These are phyloP conservation scores for Aspergillus pseudoterreus DNA, from an alignment of 2,329 filamentous ascomycete genomes.

Conservation along the genomic window DNA sequence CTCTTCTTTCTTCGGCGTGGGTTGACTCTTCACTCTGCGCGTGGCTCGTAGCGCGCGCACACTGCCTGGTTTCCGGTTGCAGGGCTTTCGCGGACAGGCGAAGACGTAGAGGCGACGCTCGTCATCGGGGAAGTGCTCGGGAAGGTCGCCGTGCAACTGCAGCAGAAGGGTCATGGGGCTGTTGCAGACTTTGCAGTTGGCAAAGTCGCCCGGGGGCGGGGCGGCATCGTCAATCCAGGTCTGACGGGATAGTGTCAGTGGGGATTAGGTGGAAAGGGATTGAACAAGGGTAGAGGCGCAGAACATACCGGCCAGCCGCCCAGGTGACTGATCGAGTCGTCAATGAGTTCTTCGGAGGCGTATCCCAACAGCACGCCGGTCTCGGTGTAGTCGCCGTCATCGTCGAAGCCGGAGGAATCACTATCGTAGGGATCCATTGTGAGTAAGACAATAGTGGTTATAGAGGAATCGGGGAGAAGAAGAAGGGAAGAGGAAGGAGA, in stretches of 20 bases:
- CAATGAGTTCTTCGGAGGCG: conserved; percentile 71
- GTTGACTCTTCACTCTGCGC: conserved; percentile 42
- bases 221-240: conserved; percentile 75
- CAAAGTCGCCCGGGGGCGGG: conserved; percentile 70
- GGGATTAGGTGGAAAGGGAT: conserved; percentile 7
- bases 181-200: conserved; percentile 84
- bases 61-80: conserved; percentile 77
- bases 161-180: conserved; percentile 78
- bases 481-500: background rate
- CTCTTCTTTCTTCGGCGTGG: conserved; percentile 23
- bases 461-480: background rate
- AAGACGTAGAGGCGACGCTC: conserved; percentile 87
- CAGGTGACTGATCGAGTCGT: conserved; percentile 81
- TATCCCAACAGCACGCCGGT: conserved; percentile 91
- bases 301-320: conserved; percentile 77
- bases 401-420: conserved; percentile 70
- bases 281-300: background rate
- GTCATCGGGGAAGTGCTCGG: conserved; percentile 79
- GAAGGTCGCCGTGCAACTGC: conserved; percentile 86
- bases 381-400: conserved; percentile 51
- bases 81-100: conserved; percentile 71
- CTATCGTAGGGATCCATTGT: conserved; percentile 78
- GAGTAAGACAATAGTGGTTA: background rate
- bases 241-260: conserved; percentile 43
- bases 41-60: conserved; percentile 71